Conservation (phyloP, 1,284 basidiomycete species). For the Anthracocystis setariae region DNA sequence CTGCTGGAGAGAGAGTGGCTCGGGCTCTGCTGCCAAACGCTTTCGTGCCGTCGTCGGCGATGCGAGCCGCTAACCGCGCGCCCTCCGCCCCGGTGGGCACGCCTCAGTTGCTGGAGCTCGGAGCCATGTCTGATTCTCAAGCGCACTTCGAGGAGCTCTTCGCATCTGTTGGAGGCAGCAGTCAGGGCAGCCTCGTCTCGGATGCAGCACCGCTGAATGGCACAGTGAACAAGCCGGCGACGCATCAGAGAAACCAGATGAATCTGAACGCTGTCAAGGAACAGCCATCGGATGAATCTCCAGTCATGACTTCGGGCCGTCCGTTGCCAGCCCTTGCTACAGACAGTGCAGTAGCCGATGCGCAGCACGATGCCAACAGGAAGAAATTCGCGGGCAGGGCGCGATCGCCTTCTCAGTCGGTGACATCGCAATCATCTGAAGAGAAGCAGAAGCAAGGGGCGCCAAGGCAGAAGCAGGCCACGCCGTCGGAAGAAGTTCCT, state of each 20-base stretch:
- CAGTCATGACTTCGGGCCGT: slow-evolving; percentile 23
- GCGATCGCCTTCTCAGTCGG: slow-evolving; percentile 10
- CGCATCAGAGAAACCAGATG: slow-evolving; percentile 48
- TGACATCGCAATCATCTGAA: slow-evolving; percentile 12
- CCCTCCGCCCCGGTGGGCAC: slow-evolving; percentile 34
- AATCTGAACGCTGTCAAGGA: slow-evolving; percentile 45
- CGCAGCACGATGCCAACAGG: background rate
- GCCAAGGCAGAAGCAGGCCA: background rate
- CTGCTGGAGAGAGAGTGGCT: slow-evolving; percentile 41
- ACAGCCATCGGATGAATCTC: slow-evolving; percentile 44
- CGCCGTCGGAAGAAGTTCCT: slow-evolving; percentile 26
- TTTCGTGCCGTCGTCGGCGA: slow-evolving; percentile 32
- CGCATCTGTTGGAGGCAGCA: slow-evolving; percentile 13
- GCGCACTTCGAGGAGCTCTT: slow-evolving; percentile 47
- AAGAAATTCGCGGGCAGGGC: background rate
- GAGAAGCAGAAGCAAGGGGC: slow-evolving; percentile 1
- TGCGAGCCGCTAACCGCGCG: slow-evolving; percentile 26
- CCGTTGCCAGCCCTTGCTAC: slow-evolving; percentile 5
- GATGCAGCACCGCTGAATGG: slow-evolving; percentile 9
- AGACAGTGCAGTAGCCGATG: background rate
- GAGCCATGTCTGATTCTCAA: slow-evolving; percentile 29
- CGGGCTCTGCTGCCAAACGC: slow-evolving; percentile 27
- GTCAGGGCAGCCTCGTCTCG: slow-evolving; percentile 6
- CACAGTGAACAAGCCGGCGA: slow-evolving; percentile 39
- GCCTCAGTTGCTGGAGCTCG: slow-evolving; percentile 44